Conservation (phyloP, 2,329 filamentous ascomycete species). For the Ophiosphaerella herpotricha region DNA sequence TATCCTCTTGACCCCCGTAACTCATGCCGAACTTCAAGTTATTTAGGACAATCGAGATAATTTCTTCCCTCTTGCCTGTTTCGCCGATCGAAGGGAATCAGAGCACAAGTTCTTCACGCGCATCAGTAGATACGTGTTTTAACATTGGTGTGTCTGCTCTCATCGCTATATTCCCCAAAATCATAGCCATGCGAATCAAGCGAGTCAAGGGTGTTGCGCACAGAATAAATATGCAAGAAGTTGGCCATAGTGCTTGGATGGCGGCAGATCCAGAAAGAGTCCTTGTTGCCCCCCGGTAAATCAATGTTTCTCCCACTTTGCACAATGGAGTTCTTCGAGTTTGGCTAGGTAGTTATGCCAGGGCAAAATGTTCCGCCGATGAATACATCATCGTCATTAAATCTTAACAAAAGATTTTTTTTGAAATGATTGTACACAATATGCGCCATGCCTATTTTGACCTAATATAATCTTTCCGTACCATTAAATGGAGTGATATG, state of each 20-base stretch:
- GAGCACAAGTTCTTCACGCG: neutral
- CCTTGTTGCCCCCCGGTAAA: neutral
- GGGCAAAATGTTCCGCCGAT: no score
- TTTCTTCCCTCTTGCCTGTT: no score
- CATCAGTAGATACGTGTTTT: no score
- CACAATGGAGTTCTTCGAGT: no score
- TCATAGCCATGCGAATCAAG: neutral
- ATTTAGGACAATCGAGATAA: neutral
- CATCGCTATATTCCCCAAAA: neutral
- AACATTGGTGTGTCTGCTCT: neutral
- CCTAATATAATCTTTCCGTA: no score
- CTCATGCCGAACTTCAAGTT: neutral
- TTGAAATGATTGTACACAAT: no score
- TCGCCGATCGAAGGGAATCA: neutral
- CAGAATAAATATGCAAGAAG: neutral
- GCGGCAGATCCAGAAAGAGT: neutral
- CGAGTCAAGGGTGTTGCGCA: neutral
- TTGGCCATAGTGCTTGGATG: neutral
- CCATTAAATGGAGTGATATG: no score
- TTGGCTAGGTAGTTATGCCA: no score
- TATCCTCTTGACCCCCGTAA: neutral
- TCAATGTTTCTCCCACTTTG: neutral
- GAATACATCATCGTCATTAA: no score
- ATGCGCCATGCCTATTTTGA: no score
- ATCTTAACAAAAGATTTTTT: no score